Conservation (phyloP, 495 filamentous ascomycete genomes). For the Hypomontagnella submonticulosa region DNA sequence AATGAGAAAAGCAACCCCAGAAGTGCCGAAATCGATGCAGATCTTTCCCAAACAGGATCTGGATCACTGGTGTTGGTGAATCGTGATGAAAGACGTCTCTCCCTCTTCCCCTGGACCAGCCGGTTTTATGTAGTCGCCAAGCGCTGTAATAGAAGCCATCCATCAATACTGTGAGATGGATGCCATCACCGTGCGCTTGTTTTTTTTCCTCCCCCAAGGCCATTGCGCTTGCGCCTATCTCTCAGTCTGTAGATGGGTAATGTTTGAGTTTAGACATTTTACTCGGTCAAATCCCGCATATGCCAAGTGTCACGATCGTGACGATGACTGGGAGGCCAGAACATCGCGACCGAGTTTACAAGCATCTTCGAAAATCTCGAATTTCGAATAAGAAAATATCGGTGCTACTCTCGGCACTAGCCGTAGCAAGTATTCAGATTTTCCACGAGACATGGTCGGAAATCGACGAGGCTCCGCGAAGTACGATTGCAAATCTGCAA, state of each 20-base stretch:
- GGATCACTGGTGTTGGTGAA: constrained; percentile 38
- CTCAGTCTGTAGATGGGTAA: constrained; percentile 27
- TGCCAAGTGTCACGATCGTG: constrained; percentile 39
- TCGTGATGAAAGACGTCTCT: constrained; percentile 33
- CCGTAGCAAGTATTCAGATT: constrained; percentile 28
- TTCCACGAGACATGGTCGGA: constrained; percentile 33
- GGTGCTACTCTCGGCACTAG: constrained; percentile 40
- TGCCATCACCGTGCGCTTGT: constrained; percentile 13
- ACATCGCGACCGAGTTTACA: constrained; percentile 29
- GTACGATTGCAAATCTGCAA: constrained; percentile 29
- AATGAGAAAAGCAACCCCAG: constrained; percentile 45
- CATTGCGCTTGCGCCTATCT: constrained; percentile 5
- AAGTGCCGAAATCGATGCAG: constrained; percentile 46
- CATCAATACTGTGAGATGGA: constrained; percentile 2
- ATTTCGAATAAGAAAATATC: constrained; percentile 11
- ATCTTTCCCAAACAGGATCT: constrained; percentile 38
- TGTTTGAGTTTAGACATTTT: constrained; percentile 21
- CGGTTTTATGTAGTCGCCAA: constrained; percentile 21
- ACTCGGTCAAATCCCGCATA: constrained; percentile 38
- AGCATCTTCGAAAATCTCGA: constrained; percentile 25
- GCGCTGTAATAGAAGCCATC: constrained; percentile 15
- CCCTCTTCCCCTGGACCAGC: constrained; percentile 20
- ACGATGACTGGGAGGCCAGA: constrained; percentile 11
- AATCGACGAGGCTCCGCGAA: constrained; percentile 39
- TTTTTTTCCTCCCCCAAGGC: too few relatives aligned